Evolutionary conservation across 345 rosid genomes (phyloP), one percentile per base, ranked within the genome.

Genomic region (Brassica incana): DNA sequence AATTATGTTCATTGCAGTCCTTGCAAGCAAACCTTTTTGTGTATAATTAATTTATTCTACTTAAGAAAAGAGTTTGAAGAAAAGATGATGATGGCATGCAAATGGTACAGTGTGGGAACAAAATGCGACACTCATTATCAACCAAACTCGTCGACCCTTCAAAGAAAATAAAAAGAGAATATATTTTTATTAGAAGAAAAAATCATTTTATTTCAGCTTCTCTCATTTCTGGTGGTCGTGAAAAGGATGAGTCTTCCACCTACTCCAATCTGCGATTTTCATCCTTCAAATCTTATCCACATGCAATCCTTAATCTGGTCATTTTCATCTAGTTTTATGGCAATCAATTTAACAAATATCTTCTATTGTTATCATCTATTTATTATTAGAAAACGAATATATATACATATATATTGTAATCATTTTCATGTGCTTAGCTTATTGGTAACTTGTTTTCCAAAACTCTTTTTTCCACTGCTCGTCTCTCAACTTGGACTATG

Each of bases 221-320:
- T 78, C 6, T 67, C 52, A 8, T 54, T 66, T 79, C 18, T 82
- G 65, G 81, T 82, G 84, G 73, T 78, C 43, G 45, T 77, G 72
- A 67, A 80, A 84, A 71, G 77, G 85, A 82, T 78, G 82, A 73
- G 65, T 76, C 64, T 80, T 76, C 83, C 80, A 86, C 87, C 89
- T 82, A 86, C 89, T 84, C 80, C 76, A 67, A 71, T 68, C 69
- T 33, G 64, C 30, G 72, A 58, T 63, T 70, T 79, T 74, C 68
- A 62, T 79, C 82, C 86, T 84, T 60, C 59, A 25, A 76, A 77
- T 79, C 86, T 83, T 85, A 85, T 85, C 86, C 85, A 76, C 33
- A 73, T 74, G 67, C 75, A 68, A 38, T 72, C 80, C 63, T 71
- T 35, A 77, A 77, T 64, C 29, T 70, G 27, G 69, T 65, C 65